These are phyloP conservation scores for Erucastrum elatum DNA, from an alignment of 345 rosid genomes.

Conservation along the genomic window DNA sequence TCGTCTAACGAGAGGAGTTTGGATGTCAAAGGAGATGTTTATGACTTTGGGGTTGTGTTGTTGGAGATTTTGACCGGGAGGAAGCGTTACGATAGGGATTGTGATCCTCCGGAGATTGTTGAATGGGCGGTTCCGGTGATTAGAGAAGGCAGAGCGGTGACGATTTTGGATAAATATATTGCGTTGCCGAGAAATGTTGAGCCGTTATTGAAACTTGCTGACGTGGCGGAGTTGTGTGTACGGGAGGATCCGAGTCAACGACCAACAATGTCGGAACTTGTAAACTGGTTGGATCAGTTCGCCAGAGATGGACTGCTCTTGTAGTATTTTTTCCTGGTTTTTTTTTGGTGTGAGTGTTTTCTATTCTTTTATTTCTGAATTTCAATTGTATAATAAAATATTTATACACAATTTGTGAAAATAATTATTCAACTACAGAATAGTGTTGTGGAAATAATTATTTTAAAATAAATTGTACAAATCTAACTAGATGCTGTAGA, in stretches of 20 bases:
- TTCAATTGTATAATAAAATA: slow-evolving; percentile 5
- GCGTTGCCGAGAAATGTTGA: slow-evolving; percentile 80
- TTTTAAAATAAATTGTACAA: not conserved
- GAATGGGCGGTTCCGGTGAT: slow-evolving; percentile 78
- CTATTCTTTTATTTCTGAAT: slow-evolving; percentile 11
- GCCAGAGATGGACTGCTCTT: slow-evolving; percentile 65
- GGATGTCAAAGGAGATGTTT: slow-evolving; percentile 63
- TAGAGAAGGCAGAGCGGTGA: slow-evolving; percentile 64
- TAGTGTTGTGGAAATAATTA: not conserved
- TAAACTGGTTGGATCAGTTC: slow-evolving; percentile 62
- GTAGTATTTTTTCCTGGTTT: slow-evolving; percentile 23
- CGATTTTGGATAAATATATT: slow-evolving; percentile 57
- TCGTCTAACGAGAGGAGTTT: slow-evolving; percentile 52
- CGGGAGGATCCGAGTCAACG: slow-evolving; percentile 68
- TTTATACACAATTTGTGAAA: slow-evolving; percentile 5
- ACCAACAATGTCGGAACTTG: slow-evolving; percentile 65
- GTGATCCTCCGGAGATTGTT: slow-evolving; percentile 56
- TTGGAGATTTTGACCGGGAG: slow-evolving; percentile 89
- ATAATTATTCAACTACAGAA: not conserved
- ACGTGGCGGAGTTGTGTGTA: slow-evolving; percentile 68
- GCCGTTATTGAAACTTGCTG: slow-evolving; percentile 80
- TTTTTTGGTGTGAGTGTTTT: not conserved
- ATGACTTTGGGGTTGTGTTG: slow-evolving; percentile 66
- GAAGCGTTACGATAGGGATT: slow-evolving; percentile 70
- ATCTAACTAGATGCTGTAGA: not conserved